phyloP scores from a whole-genome alignment of 495 filamentous ascomycete genomes.

The Letharia lupina region DNA sequence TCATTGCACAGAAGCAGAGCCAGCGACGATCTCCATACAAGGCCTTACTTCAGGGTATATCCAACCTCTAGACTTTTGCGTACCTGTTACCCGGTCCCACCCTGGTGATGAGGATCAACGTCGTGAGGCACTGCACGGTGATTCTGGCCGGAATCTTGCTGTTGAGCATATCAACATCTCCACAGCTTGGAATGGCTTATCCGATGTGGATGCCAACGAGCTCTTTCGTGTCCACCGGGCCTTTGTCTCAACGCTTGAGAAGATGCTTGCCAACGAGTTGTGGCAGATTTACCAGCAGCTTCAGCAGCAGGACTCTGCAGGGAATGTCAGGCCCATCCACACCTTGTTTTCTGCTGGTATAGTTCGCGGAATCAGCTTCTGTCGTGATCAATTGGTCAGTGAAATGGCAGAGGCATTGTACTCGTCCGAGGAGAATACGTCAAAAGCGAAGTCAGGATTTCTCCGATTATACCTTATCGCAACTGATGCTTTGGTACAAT shows the following conservation, averaged over 20 bases:
- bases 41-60: constrained; percentile 9
- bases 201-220: constrained; percentile 12
- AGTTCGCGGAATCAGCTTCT: constrained; percentile 12
- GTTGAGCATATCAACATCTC: constrained; percentile 19
- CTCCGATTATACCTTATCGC: constrained; percentile 19
- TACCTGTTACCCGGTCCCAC: constrained; percentile 16
- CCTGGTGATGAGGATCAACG: constrained; percentile 4
- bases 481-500: constrained; percentile 11
- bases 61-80: constrained; percentile 17
- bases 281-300: constrained; percentile 12
- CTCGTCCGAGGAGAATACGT: constrained; percentile 7
- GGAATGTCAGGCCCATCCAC: constrained; percentile 5
- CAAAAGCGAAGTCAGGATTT: constrained; percentile 8
- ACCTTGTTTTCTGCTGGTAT: constrained; percentile 7
- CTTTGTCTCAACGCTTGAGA: constrained; percentile 18
- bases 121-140: neutral
- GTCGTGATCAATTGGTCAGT: constrained; percentile 13
- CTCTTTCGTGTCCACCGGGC: constrained; percentile 20
- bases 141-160: constrained; percentile 4
- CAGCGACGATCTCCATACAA: constrained; percentile 5
- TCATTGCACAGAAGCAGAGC: neutral
- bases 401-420: constrained; percentile 16
- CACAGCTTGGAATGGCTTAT: constrained; percentile 25
- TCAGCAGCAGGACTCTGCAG: constrained; percentile 6
- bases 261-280: constrained; percentile 18